These are phyloP conservation scores for Lachancea cidri DNA, from an alignment of 805 yeast genomes.

Conservation along the genomic window DNA sequence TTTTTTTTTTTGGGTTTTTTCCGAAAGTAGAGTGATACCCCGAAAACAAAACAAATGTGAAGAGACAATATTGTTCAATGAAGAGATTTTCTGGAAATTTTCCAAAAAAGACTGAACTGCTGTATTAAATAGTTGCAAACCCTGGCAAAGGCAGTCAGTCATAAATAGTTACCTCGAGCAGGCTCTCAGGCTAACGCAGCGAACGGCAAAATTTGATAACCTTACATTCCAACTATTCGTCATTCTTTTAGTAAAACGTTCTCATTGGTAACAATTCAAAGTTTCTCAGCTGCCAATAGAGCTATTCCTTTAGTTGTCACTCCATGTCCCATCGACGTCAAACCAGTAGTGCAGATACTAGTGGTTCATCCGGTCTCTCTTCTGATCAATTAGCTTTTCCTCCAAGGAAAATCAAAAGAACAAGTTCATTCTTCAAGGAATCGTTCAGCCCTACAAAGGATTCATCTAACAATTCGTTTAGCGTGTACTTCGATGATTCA, in stretches of 20 bases:
- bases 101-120: too few species aligned
- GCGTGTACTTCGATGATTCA: conserved; percentile 7
- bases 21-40: neutral
- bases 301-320: too few species aligned
- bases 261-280: too few species aligned
- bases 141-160: too few species aligned
- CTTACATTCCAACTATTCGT: neutral
- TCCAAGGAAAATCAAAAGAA: conserved; percentile 1
- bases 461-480: conserved; percentile 4
- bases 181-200: too few species aligned
- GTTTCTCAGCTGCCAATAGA: too few species aligned
- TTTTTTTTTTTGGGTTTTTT: conserved; percentile 2
- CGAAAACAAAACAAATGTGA: neutral
- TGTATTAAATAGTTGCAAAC: too few species aligned
- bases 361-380: conserved; percentile 7
- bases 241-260: neutral
- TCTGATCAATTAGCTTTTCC: neutral
- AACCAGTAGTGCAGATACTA: conserved; percentile 5
- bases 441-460: conserved; percentile 4
- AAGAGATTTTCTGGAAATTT: too few species aligned
- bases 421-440: conserved; percentile 7
- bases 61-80: neutral
- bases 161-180: too few species aligned
- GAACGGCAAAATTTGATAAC: too few species aligned
- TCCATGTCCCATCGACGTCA: neutral